Evolutionary conservation across 768 basidiomycete genomes (phyloP).

Genomic region (Phaeotremella skinneri): DNA sequence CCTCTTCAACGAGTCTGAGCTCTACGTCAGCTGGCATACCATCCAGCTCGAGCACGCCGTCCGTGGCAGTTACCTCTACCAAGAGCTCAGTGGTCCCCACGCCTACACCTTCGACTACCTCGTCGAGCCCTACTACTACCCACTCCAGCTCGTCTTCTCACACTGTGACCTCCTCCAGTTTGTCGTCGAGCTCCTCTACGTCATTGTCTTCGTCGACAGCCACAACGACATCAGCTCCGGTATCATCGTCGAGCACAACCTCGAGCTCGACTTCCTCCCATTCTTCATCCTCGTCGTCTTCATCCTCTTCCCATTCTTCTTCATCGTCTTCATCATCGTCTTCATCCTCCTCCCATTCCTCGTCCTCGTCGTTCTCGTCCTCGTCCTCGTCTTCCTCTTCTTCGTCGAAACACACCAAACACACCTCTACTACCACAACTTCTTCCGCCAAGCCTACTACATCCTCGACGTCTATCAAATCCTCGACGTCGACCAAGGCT

Average conservation of each 20-base stretch:
- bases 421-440: not conserved
- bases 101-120: conserved; percentile 1
- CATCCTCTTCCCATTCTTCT: not conserved
- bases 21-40: conserved; percentile 2
- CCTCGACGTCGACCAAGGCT: conserved; percentile 13
- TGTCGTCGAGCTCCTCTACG: not conserved
- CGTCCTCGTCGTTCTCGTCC: conserved; percentile 4
- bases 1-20: conserved; percentile 1
- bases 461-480: conserved; percentile 8
- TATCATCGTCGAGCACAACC: conserved; percentile 13
- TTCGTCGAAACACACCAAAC: conserved; percentile 10
- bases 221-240: conserved; percentile 12
- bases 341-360: conserved; percentile 13
- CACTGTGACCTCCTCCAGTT: not conserved
- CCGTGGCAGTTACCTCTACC: not conserved
- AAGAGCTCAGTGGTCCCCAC: no score
- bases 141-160: conserved; percentile 2
- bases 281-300: not conserved
- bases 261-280: no score
- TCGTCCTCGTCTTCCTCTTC: conserved; percentile 8
- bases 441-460: not conserved
- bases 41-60: not conserved
- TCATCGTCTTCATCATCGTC: not conserved
- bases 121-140: conserved; percentile 14
- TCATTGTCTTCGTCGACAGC: not conserved